Base-by-base conservation (phyloP, 1,284 basidiomycete genomes). In the Cryptococcus depauperatus region DNA sequence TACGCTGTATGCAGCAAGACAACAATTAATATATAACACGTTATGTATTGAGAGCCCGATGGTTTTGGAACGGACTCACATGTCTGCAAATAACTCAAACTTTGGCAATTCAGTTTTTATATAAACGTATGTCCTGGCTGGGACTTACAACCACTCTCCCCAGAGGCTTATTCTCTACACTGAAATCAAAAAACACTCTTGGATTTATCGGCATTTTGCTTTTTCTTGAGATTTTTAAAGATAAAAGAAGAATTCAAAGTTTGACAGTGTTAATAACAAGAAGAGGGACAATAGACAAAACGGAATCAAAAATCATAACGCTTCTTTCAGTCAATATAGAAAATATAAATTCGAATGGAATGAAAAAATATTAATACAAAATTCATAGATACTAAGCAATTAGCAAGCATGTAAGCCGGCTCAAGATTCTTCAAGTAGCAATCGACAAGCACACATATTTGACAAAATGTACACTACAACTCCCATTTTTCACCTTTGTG, bases 21-120 rank as follows among this genome's bases (percentile, higher is more conserved):
- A 26, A 37, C n/a, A 47, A 26, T 33, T 42, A 33, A 41, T 51
- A 44, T 32, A 43, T 50, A 41, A 23, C n/a, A n/a, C n/a, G n/a
- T n/a, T n/a, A n/a, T n/a, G n/a, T n/a, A n/a, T n/a, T n/a, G n/a
- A n/a, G n/a, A n/a, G n/a, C n/a, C n/a, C n/a, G n/a, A n/a, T n/a
- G n/a, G n/a, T n/a, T n/a, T n/a, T n/a, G n/a, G n/a, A n/a, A n/a
- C n/a, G n/a, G 9, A 57, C 66, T 46, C 37, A 67, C 66, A 59
- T 56, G 58, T 69, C 82, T 51, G 72, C 77, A 73, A 78, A 90
- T 9, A 93, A 75, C 67, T 93, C 89, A 52, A 90, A 85, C 54
- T 90, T 76, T 48, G 10, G 21, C 19, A 28, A 11, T 25, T 10
- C 27, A 5, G 38, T 35, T 26, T 35, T 25, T 22, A 32, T 27